These are phyloP conservation scores for Diplodia corticola DNA, from an alignment of 2,329 filamentous ascomycete genomes.

Conservation along the genomic window DNA sequence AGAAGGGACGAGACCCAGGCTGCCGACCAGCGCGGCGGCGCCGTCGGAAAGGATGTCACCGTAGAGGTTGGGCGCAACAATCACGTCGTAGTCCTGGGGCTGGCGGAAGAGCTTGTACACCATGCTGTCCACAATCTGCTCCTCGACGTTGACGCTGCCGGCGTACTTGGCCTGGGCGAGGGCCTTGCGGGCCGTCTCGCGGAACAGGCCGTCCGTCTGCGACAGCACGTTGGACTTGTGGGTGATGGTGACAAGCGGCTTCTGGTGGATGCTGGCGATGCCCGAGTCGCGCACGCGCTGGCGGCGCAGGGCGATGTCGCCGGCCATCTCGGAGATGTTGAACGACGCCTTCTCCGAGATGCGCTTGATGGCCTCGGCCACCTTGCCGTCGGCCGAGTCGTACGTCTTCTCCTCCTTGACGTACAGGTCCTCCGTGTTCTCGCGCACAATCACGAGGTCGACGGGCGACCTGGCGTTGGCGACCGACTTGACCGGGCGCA, in stretches of 20 bases:
- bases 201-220: constrained; percentile 95
- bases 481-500: constrained; percentile 89
- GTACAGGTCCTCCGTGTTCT: constrained; percentile 98
- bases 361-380: constrained; percentile 96
- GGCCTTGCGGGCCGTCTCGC: constrained; percentile 72
- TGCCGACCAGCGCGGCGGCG: constrained; percentile 89
- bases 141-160: constrained; percentile 68
- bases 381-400: constrained; percentile 70
- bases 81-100: constrained; percentile 92
- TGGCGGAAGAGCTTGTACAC: constrained; percentile 99
- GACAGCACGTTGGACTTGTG: constrained; percentile 98
- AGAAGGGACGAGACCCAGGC: constrained; percentile 85
- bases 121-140: constrained; percentile 99
- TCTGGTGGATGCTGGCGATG: constrained; percentile 61
- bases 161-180: constrained; percentile 67
- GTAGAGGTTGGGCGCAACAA: constrained; percentile 96
- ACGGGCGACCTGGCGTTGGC: constrained; percentile 65
- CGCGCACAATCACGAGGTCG: constrained; percentile 96
- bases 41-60: constrained; percentile 96
- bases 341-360: constrained; percentile 83
- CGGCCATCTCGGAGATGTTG: constrained; percentile 89
- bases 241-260: constrained; percentile 86
- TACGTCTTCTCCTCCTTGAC: constrained; percentile 94
- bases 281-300: constrained; percentile 71
- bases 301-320: constrained; percentile 86